Conservation (phyloP, 169 alveolate species). For the Plasmodium gonderi region DNA sequence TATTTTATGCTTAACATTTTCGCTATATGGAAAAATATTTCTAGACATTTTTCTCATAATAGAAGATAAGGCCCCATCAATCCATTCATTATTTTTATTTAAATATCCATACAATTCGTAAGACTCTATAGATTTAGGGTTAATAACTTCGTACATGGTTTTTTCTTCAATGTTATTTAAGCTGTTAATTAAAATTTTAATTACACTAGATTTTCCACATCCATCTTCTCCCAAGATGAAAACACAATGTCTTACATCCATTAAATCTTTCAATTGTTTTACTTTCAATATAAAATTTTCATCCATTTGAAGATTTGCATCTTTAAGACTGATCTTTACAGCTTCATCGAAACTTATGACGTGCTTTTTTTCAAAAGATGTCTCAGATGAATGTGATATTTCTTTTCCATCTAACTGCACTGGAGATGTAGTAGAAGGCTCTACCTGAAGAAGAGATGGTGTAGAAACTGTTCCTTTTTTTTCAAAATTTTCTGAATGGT, state of each 20-base stretch:
- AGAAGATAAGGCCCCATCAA: slow-evolving; percentile 96
- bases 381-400: too few relatives aligned
- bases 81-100: slow-evolving; percentile 97
- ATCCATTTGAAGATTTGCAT: slow-evolving; percentile 62
- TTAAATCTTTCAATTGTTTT: slow-evolving; percentile 89
- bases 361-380: not conserved
- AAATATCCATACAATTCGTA: slow-evolving; percentile 95
- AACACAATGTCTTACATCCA: slow-evolving; percentile 96
- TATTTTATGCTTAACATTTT: slow-evolving; percentile 91
- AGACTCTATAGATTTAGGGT: slow-evolving; percentile 97
- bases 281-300: slow-evolving; percentile 85
- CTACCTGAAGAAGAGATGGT: too few relatives aligned
- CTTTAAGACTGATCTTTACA: slow-evolving; percentile 30
- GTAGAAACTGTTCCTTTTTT: too few relatives aligned
- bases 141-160: slow-evolving; percentile 92
- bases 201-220: slow-evolving; percentile 95
- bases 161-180: slow-evolving; percentile 88
- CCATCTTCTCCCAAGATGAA: slow-evolving; percentile 97
- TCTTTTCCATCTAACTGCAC: not conserved
- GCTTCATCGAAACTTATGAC: slow-evolving; percentile 48
- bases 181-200: slow-evolving; percentile 92
- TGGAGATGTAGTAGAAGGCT: too few relatives aligned
- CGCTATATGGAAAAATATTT: slow-evolving; percentile 90
- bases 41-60: slow-evolving; percentile 95
- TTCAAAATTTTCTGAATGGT: too few relatives aligned